Conservation (phyloP, 1,284 basidiomycete species). For the Pisolithus thermaeus region DNA sequence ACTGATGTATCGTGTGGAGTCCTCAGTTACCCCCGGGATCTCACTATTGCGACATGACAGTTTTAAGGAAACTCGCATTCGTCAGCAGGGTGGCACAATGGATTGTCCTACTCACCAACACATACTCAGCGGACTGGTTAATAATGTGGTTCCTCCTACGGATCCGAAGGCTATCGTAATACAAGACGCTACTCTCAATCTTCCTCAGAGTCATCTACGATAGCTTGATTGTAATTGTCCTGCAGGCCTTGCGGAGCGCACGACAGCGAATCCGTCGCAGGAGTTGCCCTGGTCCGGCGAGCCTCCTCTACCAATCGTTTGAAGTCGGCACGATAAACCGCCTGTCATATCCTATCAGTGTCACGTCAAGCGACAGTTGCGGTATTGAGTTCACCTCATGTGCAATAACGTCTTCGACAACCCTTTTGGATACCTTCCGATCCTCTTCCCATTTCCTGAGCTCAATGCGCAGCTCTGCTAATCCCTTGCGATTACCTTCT, state of each 20-base stretch:
- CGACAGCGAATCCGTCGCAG: background rate
- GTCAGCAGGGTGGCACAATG: constrained; percentile 1
- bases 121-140: background rate
- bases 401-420: constrained; percentile 38
- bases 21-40: background rate
- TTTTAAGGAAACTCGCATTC: background rate
- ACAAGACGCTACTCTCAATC: constrained; percentile 5
- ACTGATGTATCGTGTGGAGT: background rate
- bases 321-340: constrained; percentile 22
- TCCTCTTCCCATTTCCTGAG: constrained; percentile 56
- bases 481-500: constrained; percentile 39
- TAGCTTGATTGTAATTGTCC: background rate
- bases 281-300: constrained; percentile 10
- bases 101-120: background rate
- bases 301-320: constrained; percentile 20
- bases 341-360: constrained; percentile 9
- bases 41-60: background rate
- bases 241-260: background rate
- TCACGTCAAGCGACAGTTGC: background rate
- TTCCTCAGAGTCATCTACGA: constrained; percentile 11
- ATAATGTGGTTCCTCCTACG: background rate
- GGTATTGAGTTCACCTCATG: constrained; percentile 40
- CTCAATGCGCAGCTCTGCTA: constrained; percentile 44
- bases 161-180: background rate
- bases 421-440: constrained; percentile 28